Base-by-base conservation (phyloP, 2,329 filamentous ascomycete species). In the Didymella exigua region DNA sequence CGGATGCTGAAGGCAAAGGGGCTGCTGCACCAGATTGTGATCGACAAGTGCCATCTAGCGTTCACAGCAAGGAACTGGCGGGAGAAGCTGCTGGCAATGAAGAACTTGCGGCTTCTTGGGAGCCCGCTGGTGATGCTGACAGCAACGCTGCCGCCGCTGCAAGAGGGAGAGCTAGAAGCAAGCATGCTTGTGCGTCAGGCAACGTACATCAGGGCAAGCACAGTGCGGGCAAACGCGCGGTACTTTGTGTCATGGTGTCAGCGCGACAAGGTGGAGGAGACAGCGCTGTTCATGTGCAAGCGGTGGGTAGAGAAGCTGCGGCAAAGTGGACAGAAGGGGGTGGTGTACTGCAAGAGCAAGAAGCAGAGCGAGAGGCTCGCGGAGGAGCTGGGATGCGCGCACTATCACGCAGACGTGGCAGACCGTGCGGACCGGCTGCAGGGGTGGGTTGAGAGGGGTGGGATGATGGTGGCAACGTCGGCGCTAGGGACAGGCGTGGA, bases 381-480 rank as follows among this genome's bases (percentile, higher is more conserved):
- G 1, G 21, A 46, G 9, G 31, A 38, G 45, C 30, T 63, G 8
- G 19, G 27, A 7, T 65, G 43, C 34, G n/a, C 29, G 26, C 52
- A 59, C 34, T 64, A 63, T 61, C 31, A 65, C 36, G 49, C 55
- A 5, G 31, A 33, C 4, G 34, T 53, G 4, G 29, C 38, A 2
- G 34, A 61, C 6, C 19, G 27, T 5, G 54, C 44, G 9, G 43
- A 62, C 41, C 30, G 42, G 26, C 40, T 64, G 13, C 0, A 58
- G 29, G 14, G 9, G 36, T 66, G 24, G 55, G 14, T 55, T 33
- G 33, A 58, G 18, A 1, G 51, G 21, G 43, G 48, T 1, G 47
- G 49, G 19, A 33, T 65, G 10, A 66, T 68, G 10, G 27, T 67
- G 14, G 66, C 56, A 14, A 68, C 49, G 7, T 62, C 42, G 9